Evolutionary conservation across 176 grass and related monocot genomes (phyloP).

Genomic region (Eleusine coracana): DNA sequence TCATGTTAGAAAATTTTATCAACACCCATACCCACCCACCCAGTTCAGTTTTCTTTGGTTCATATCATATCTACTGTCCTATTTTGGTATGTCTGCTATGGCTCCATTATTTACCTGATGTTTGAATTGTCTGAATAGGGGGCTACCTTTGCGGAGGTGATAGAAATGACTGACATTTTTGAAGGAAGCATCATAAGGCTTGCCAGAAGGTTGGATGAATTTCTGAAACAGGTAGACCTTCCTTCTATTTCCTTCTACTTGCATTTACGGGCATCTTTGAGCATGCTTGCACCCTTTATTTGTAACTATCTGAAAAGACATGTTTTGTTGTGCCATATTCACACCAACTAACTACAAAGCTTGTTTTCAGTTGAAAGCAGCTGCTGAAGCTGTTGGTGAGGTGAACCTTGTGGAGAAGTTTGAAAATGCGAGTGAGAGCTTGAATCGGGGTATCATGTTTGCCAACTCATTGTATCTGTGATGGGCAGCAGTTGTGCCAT

Average conservation of each 20-base stretch:
- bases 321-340: neutral
- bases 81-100: neutral
- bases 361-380: slow-evolving; percentile 77
- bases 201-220: slow-evolving; percentile 93
- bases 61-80: neutral
- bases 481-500: slow-evolving; percentile 35
- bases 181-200: slow-evolving; percentile 93
- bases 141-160: slow-evolving; percentile 90
- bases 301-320: neutral
- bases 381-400: slow-evolving; percentile 83
- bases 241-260: neutral
- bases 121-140: slow-evolving; percentile 51
- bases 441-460: slow-evolving; percentile 96
- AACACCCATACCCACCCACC: neutral
- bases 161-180: slow-evolving; percentile 99
- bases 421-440: slow-evolving; percentile 66
- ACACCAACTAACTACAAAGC: slow-evolving; percentile 23
- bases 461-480: slow-evolving; percentile 92
- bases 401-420: slow-evolving; percentile 75
- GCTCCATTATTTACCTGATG: slow-evolving; percentile 9
- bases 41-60: slow-evolving; percentile 6
- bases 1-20: slow-evolving; percentile 17
- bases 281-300: neutral
- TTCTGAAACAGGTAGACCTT: slow-evolving; percentile 95
- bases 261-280: neutral